These are phyloP conservation scores for Eucalyptus victrix DNA, from an alignment of 345 rosid species.

Conservation along the genomic window DNA sequence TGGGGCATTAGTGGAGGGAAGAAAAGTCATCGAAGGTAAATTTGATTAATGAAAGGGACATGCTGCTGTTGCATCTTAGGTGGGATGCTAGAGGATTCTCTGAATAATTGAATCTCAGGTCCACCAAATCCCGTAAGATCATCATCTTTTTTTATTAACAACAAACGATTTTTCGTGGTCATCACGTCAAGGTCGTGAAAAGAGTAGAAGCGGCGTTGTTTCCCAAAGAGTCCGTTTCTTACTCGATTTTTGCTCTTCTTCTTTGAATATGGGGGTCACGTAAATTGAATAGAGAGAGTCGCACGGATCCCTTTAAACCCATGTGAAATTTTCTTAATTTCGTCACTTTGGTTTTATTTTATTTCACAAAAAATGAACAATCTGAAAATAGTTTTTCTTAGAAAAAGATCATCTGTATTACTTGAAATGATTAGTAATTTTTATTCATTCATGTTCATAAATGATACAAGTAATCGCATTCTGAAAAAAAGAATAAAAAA, in stretches of 20 bases:
- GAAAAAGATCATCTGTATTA: rapidly evolving
- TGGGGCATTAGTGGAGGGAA: not conserved
- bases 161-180: not conserved
- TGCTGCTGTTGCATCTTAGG: not conserved
- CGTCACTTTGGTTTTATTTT: rapidly evolving
- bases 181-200: not conserved
- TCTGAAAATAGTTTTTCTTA: rapidly evolving
- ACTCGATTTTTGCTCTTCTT: not conserved
- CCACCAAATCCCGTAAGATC: not conserved
- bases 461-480: not conserved
- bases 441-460: not conserved
- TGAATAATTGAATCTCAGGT: not conserved
- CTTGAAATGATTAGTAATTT: not conserved
- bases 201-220: not conserved
- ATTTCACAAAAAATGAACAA: rapidly evolving
- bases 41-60: not conserved
- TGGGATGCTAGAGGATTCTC: not conserved
- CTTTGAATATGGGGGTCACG: not conserved
- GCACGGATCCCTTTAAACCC: not conserved
- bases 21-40: not conserved
- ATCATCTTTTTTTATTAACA: not conserved
- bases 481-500: rapidly evolving
- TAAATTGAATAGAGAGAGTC: not conserved
- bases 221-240: not conserved
- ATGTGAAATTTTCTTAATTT: not conserved